These are phyloP conservation scores for Lichtheimia hyalospora DNA, from an alignment of 371 early-diverging fungal genomes.

Conservation along the genomic window DNA sequence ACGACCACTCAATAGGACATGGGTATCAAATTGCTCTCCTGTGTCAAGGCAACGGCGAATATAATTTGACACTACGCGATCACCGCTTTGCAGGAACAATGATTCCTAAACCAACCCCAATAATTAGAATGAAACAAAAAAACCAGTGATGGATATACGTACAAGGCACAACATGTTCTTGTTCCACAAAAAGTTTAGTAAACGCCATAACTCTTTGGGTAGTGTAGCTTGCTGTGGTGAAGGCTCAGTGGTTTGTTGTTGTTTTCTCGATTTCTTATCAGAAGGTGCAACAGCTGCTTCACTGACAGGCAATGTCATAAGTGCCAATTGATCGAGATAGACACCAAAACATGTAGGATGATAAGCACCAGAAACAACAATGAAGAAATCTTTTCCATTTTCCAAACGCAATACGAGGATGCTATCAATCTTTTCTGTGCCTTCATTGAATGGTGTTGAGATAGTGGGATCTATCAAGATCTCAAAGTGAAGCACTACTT, in stretches of 20 bases:
- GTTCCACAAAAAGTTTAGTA: constrained; percentile 77
- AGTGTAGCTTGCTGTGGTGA: constrained; percentile 59
- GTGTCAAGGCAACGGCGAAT: constrained; percentile 84
- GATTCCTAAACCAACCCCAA: constrained; percentile 41
- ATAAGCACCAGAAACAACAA: constrained; percentile 72
- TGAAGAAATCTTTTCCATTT: constrained; percentile 83
- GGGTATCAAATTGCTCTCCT: constrained; percentile 70
- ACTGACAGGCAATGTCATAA: constrained; percentile 57
- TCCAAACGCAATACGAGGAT: constrained; percentile 81
- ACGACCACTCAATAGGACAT: constrained; percentile 34
- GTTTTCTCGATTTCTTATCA: constrained; percentile 7
- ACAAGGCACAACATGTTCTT: constrained; percentile 35
- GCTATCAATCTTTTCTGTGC: constrained; percentile 65
- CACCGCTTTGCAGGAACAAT: constrained; percentile 71
- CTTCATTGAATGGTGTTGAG: constrained; percentile 68
- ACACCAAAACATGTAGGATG: constrained; percentile 76
- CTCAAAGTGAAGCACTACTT: constrained; percentile 63
- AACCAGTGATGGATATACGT: neutral
- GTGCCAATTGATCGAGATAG: constrained; percentile 60
- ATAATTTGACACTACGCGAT: constrained; percentile 62
- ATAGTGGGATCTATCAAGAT: constrained; percentile 65
- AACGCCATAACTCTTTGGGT: constrained; percentile 79
- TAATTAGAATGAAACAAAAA: too few species aligned
- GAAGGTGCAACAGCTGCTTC: constrained; percentile 14
- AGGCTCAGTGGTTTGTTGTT: neutral